Conservation (phyloP, 257 asterid species). For the Ligustrum vulgare region DNA sequence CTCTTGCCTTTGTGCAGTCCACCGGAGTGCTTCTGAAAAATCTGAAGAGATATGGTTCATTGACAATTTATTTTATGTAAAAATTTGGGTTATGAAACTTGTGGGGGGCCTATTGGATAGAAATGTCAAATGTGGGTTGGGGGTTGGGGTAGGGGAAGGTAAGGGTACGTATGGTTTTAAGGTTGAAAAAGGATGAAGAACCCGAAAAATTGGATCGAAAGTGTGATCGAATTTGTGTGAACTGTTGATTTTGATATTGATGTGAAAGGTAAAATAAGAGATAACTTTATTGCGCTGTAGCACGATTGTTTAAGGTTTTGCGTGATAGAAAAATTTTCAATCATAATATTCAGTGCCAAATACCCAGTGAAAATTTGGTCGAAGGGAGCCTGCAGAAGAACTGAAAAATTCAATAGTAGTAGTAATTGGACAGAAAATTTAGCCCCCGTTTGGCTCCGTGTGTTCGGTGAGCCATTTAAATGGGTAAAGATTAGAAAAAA, state of each 20-base stretch:
- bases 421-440: neutral
- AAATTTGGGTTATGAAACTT: neutral
- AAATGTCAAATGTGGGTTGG: neutral
- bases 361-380: neutral
- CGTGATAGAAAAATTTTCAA: neutral
- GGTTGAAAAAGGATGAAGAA: too few relatives aligned
- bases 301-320: neutral
- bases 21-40: slow-evolving; percentile 31
- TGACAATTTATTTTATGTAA: slow-evolving; percentile 25
- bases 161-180: too few relatives aligned
- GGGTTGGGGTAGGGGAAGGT: neutral
- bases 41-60: slow-evolving; percentile 41
- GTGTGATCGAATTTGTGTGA: too few relatives aligned
- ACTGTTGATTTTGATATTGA: too few relatives aligned
- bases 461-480: too few relatives aligned
- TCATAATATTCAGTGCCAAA: neutral
- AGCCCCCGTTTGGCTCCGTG: too few relatives aligned
- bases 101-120: neutral
- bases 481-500: too few relatives aligned
- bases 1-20: slow-evolving; percentile 30
- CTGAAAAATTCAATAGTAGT: too few relatives aligned
- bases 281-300: too few relatives aligned
- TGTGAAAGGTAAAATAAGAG: too few relatives aligned
- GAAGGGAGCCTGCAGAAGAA: neutral
- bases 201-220: too few relatives aligned